These are phyloP conservation scores for Wickerhamiella lipophila DNA, from an alignment of 805 yeast species.

Conservation along the genomic window DNA sequence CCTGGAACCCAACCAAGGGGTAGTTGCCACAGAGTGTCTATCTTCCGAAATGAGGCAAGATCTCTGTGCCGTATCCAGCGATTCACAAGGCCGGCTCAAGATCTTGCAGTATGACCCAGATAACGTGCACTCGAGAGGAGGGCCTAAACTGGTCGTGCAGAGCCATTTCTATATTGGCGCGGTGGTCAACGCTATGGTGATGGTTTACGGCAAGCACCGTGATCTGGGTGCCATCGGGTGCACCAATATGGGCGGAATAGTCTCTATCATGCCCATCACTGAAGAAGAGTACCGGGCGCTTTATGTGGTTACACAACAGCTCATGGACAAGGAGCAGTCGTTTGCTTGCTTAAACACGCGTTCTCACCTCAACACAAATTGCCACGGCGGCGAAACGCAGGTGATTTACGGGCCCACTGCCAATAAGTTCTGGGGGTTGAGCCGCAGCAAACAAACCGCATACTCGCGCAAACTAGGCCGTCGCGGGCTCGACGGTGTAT, in stretches of 20 bases:
- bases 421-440: constrained; percentile 21
- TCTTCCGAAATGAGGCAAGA: constrained; percentile 35
- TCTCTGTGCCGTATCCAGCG: constrained; percentile 53
- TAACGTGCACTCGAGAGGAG: constrained; percentile 69
- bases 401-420: constrained; percentile 25
- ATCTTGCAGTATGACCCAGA: constrained; percentile 83
- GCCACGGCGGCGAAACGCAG: constrained; percentile 16
- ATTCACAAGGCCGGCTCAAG: constrained; percentile 53
- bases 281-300: constrained; percentile 70
- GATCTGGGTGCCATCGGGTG: constrained; percentile 51
- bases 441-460: constrained; percentile 18
- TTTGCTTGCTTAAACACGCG: constrained; percentile 69
- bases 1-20: constrained; percentile 61
- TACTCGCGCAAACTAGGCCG: constrained; percentile 25
- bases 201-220: constrained; percentile 22
- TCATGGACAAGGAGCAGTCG: constrained; percentile 63
- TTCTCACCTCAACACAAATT: constrained; percentile 21
- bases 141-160: constrained; percentile 57
- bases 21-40: constrained; percentile 43
- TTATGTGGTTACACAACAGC: constrained; percentile 76
- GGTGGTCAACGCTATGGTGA: constrained; percentile 24
- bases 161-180: constrained; percentile 61
- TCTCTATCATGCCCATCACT: constrained; percentile 56
- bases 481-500: constrained; percentile 22
- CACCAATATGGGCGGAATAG: constrained; percentile 67